These are phyloP conservation scores for Paracorniculantispora psalliotae DNA, from an alignment of 2,329 filamentous ascomycete genomes.

Conservation along the genomic window DNA sequence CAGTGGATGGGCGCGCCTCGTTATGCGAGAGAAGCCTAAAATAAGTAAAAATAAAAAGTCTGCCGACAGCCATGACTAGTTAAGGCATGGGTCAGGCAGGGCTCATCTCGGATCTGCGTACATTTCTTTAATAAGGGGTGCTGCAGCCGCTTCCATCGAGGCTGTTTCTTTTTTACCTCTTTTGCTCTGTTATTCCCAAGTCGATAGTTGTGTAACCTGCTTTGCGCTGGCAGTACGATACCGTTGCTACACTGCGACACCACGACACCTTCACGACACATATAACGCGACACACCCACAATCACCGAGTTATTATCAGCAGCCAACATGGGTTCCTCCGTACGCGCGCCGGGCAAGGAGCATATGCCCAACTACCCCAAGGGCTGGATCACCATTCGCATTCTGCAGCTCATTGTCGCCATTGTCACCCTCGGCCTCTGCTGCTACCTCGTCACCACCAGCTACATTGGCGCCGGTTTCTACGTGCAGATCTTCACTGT, in stretches of 20 bases:
- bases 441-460: slow-evolving; percentile 35
- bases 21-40: background rate
- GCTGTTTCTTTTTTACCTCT: background rate
- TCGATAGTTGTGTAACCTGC: too few relatives aligned
- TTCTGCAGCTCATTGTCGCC: slow-evolving; percentile 41
- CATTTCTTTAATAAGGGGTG: background rate
- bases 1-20: background rate
- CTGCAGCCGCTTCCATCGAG: background rate
- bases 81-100: background rate
- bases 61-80: background rate
- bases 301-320: background rate
- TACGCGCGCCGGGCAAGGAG: slow-evolving; percentile 34
- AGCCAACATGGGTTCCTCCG: slow-evolving; percentile 7
- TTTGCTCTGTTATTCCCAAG: too few relatives aligned
- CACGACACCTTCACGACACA: background rate
- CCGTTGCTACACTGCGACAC: background rate
- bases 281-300: background rate
- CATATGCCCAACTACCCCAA: slow-evolving; percentile 42
- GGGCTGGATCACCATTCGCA: slow-evolving; percentile 39
- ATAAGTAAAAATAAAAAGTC: background rate
- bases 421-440: slow-evolving; percentile 43
- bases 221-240: background rate
- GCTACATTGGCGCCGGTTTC: slow-evolving; percentile 31
- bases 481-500: slow-evolving; percentile 36
- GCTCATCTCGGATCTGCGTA: background rate